These are phyloP conservation scores for Neolentinus lepideus DNA, from an alignment of 1,284 basidiomycete genomes.

Conservation along the genomic window DNA sequence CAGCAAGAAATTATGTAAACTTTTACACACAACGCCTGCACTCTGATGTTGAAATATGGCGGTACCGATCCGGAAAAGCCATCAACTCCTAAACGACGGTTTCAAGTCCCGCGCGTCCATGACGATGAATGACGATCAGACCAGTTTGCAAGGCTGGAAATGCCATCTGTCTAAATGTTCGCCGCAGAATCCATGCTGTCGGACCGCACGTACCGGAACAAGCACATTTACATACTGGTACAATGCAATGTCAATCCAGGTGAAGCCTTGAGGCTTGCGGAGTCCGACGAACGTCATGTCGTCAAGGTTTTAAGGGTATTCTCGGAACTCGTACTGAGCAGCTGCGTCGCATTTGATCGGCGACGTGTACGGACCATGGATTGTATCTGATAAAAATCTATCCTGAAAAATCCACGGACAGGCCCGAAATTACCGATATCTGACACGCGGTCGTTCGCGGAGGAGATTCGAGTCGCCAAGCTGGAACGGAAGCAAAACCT, in stretches of 20 bases:
- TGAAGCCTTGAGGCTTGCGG: background rate
- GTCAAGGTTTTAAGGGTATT: background rate
- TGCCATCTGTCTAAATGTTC: background rate
- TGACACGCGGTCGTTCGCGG: background rate
- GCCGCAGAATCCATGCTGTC: background rate
- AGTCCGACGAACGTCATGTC: background rate
- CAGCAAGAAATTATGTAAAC: background rate
- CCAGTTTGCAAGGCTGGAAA: background rate
- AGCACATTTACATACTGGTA: background rate
- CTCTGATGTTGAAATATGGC: background rate
- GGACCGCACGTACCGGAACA: background rate
- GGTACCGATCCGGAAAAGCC: background rate
- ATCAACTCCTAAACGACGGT: background rate
- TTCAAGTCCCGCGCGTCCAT: background rate
- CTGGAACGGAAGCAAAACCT: background rate
- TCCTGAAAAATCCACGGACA: background rate
- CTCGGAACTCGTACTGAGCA: background rate
- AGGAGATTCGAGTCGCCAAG: background rate
- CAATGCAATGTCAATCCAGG: background rate
- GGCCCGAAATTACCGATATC: background rate
- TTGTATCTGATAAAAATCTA: background rate
- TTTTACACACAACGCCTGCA: background rate
- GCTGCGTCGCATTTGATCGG: background rate
- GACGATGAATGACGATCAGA: background rate
- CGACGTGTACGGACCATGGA: background rate